These are phyloP conservation scores for Epichloe baconii DNA, from an alignment of 2,329 filamentous ascomycete species.

Conservation along the genomic window DNA sequence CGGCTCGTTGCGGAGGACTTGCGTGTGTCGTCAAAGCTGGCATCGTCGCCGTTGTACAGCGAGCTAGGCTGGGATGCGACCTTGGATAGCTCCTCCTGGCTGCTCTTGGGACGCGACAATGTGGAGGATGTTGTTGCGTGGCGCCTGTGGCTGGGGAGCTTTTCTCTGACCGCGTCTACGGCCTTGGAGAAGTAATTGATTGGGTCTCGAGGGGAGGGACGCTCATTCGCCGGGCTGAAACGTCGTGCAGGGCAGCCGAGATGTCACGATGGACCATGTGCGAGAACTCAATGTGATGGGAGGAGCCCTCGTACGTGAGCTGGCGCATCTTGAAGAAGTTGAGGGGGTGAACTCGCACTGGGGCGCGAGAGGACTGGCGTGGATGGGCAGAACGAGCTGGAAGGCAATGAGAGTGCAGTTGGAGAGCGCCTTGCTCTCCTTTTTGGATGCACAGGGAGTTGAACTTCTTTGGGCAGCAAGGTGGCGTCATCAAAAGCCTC, in stretches of 20 bases:
- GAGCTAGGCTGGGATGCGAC: conserved; percentile 3
- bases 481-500: conserved; percentile 32
- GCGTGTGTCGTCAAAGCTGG: conserved; percentile 7
- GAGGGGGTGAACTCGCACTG: conserved; percentile 48
- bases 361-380: conserved; percentile 36
- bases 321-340: conserved; percentile 55
- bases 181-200: background rate
- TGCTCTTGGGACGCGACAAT: background rate
- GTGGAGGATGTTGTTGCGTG: background rate
- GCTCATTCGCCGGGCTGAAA: conserved; percentile 7
- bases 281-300: conserved; percentile 44
- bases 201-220: background rate
- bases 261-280: conserved; percentile 47
- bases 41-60: conserved; percentile 3
- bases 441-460: conserved; percentile 22
- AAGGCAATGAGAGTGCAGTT: conserved; percentile 36
- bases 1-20: conserved; percentile 1
- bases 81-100: conserved; percentile 8
- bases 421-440: background rate
- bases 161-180: background rate
- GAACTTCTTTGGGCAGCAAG: conserved; percentile 28
- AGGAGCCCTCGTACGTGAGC: conserved; percentile 36
- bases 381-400: conserved; percentile 48
- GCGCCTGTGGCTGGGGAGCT: background rate
- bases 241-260: conserved; percentile 22